Evolutionary conservation across 495 filamentous ascomycete genomes (phyloP), one percentile per base, ranked within the genome.

Genomic region (Rusavskia elegans): DNA sequence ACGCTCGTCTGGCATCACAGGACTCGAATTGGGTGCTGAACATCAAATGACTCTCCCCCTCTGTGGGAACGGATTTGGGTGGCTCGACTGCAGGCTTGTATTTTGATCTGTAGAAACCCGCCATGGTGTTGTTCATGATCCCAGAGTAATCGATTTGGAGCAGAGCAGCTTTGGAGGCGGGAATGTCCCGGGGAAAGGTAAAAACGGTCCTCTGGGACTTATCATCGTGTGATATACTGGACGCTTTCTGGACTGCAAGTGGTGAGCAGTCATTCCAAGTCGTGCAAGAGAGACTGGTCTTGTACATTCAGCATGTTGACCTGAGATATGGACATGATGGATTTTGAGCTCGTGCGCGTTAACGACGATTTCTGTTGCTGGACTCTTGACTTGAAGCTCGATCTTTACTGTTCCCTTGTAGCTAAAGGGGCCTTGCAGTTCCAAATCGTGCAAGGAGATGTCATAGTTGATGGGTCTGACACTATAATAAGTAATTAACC

Each of bases 21-120:
- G 88, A 82, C 69, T 98, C 92, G 60, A 98, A 97, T 67, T 98
- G 92, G 39, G 92, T 98, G 68, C 82, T 88, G 64, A 93, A 79
- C 90, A 95, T 95, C 68, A 88, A 87, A 68, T 90, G 77, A 62
- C 82, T 83, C 40, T 92, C 84, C 14, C 71, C 77, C 48, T 92
- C 85, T 61, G 74, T 82, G 14, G 87, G 81, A 1, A 89, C 87
- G 27, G 85, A 85, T 16, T 77, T 65, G 27, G 81, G 74, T 0
- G 84, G 74, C 13, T 81, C 67, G 16, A 73, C 83, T 17, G 74
- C 70, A 9, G 92, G 85, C 71, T 87, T 95, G 64, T 96, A 98
- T 69, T 87, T 87, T 53, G 84, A 89, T 53, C 92, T 84, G 66
- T 95, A 96, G 72, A 98, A 97, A 21, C 92, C 92, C 38, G 86